Conservation (phyloP, 169 alveolate genomes). For the Cyclospora cayetanensis region DNA sequence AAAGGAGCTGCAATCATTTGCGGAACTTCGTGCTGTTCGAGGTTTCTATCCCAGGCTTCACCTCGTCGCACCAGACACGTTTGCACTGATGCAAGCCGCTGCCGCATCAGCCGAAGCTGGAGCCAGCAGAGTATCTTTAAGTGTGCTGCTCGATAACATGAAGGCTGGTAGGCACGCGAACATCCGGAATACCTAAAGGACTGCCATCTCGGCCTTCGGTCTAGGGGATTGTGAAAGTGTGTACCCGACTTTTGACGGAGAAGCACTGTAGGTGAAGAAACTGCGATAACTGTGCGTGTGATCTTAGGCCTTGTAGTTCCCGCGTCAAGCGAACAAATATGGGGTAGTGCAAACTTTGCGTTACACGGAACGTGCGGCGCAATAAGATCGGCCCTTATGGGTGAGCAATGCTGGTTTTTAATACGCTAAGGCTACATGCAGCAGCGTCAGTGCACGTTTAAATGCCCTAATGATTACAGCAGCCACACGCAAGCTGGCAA, state of each 20-base stretch:
- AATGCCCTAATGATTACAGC: too few relatives aligned
- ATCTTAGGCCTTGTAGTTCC: constrained; percentile 51
- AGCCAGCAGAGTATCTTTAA: constrained; percentile 44
- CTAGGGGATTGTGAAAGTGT: too few relatives aligned
- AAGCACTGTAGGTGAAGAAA: too few relatives aligned
- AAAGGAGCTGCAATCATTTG: constrained; percentile 29
- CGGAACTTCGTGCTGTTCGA: constrained; percentile 66
- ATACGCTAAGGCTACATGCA: too few relatives aligned
- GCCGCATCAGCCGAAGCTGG: constrained; percentile 41
- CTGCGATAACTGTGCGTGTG: too few relatives aligned
- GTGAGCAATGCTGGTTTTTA: too few relatives aligned
- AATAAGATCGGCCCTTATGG: constrained; percentile 56
- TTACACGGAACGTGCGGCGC: constrained; percentile 58
- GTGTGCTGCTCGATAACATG: constrained; percentile 43
- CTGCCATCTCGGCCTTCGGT: neutral
- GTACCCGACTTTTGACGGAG: too few relatives aligned
- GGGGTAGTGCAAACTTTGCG: constrained; percentile 64
- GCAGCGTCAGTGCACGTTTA: too few relatives aligned
- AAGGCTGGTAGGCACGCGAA: constrained; percentile 47
- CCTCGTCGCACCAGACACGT: constrained; percentile 49
- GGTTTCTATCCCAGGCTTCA: constrained; percentile 62
- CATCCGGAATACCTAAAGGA: too few relatives aligned
- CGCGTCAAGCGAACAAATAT: constrained; percentile 25
- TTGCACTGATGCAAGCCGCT: constrained; percentile 64
- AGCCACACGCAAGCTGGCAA: too few relatives aligned